Base-by-base conservation (phyloP, 1,284 basidiomycete genomes). In the Boletellus sp. region DNA sequence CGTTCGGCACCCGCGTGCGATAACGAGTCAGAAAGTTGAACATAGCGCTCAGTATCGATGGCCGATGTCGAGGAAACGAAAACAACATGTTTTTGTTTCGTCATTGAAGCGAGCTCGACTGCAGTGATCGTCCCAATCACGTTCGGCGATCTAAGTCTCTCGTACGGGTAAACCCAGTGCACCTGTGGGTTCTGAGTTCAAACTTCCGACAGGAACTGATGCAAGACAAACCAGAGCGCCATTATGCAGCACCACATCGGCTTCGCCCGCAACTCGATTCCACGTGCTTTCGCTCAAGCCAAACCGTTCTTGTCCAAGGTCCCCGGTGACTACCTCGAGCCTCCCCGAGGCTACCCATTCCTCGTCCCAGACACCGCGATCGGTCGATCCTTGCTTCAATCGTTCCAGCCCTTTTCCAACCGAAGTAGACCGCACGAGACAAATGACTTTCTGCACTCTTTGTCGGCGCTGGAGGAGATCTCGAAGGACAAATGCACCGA, bases 101-200 rank as follows among this genome's bases (percentile, higher is more conserved):
- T 78, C 7, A 78, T 77, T 3, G 84, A 81, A 13, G 92, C 92
- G 28, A 99, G 81, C 45, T 91, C 81, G 49, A 97, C 79, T 2
- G 86, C 85, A 2, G 89, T 89, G 50, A 98, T 65, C 2, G 97
- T 99, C 0, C 90, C 88, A 4, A 95, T 67, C 13, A 99, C 97
- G 67, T 99, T 99, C 26, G 95, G 84, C 1, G 88, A 80, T 16
- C 95, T 89, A 35, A 99, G 80, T 70, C 89, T 93, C 67, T 93
- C 88, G 72, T 99, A 99, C 0, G 95, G 93, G 71, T 98, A 99
- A 3, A 99, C 93, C 97, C 97, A 99, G 68, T 99, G 97, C 15
- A 99, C 91, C 91, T 92, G 57, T 13, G 15, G 28, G 39, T 30
- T 48, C 18, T 54, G 33, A 53, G 47, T 28, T 42, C n/a, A 48